Base-by-base conservation (phyloP, 805 yeast genomes). In the Yamadazyma olivae region DNA sequence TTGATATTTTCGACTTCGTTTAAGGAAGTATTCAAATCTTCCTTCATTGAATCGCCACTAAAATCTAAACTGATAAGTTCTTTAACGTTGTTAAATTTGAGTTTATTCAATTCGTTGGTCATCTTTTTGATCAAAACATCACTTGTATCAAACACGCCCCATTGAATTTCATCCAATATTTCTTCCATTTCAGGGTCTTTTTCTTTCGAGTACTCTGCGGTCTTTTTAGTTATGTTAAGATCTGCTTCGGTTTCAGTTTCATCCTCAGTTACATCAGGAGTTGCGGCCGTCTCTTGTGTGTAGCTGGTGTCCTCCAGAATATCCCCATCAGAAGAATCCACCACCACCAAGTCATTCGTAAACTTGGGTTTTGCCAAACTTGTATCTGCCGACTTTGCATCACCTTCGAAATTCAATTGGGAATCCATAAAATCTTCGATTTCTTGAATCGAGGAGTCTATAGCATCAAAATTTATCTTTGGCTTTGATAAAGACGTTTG, bases 121-220 rank as follows among this genome's bases (percentile, higher is more conserved):
- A 91, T 67, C 50, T 77, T 79, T 26, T 65, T 68, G 22, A 82
- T 70, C 18, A 90, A 58, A 0, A 71, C 65, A 19, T 67, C 71
- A 6, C 86, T 73, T 43, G 78, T 82, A 50, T 84, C 95, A 4
- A 68, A 61, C 2, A 81, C 72, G 19, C 74, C 74, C 93, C 96
- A 91, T 21, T 80, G 77, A 16, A 89, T 71, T 42, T 85, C 91
- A 19, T 83, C 86, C 39, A 90, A 73, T 10, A 87, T 57, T 41
- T 86, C 95, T 32, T 79, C 82, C 20, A 73, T 51, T 37, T 71
- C 77, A 0, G 71, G 54, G 35, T 65, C 72, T 21, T 55, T 59
- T 26, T 61, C 69, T 6, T 45, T 21, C 5, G 40, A 36, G n/a
- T 31, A 27, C 6, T 34, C 26, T 10, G 32, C 44, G 2, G 36